phyloP scores from a whole-genome alignment of 1,284 basidiomycete genomes.

The Microbotryum silenes-acaulis region DNA sequence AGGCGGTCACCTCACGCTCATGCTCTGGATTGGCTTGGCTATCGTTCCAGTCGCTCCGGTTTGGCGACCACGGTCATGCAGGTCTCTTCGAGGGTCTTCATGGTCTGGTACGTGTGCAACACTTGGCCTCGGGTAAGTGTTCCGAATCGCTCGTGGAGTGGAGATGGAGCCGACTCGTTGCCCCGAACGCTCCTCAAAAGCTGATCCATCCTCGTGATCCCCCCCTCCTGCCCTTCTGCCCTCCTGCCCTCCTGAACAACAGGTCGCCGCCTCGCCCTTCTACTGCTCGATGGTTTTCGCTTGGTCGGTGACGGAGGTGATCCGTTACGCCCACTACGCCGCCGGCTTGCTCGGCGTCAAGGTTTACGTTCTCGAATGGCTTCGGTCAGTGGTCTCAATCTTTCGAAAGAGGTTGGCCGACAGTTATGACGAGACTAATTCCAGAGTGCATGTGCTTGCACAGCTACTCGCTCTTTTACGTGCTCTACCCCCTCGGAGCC shows the following conservation, averaged over 20 bases:
- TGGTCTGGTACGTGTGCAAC: slow-evolving; percentile 77
- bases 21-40: too few species aligned
- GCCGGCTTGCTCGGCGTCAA: slow-evolving; percentile 54
- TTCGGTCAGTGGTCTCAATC: slow-evolving; percentile 39
- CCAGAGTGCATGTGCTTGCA: not conserved
- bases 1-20: not conserved
- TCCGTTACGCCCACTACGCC: slow-evolving; percentile 88
- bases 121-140: slow-evolving; percentile 46
- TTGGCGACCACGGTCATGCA: slow-evolving; percentile 77
- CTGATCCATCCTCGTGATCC: not conserved
- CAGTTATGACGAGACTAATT: too few species aligned
- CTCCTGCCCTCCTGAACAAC: too few species aligned
- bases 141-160: too few species aligned
- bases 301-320: slow-evolving; percentile 85
- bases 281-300: slow-evolving; percentile 89
- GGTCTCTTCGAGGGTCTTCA: slow-evolving; percentile 74
- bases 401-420: not conserved
- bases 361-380: slow-evolving; percentile 42
- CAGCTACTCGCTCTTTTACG: slow-evolving; percentile 83
- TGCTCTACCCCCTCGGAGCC: slow-evolving; percentile 88
- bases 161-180: slow-evolving; percentile 31
- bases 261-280: slow-evolving; percentile 67
- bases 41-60: slow-evolving; percentile 41
- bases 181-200: slow-evolving; percentile 42
- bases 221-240: too few species aligned